Percentiles rank a stretch among this genome's conserved stretches.
Evolutionary conservation across 306 rosid genomes (phyloP).

Genomic region (Inga laurina): DNA sequence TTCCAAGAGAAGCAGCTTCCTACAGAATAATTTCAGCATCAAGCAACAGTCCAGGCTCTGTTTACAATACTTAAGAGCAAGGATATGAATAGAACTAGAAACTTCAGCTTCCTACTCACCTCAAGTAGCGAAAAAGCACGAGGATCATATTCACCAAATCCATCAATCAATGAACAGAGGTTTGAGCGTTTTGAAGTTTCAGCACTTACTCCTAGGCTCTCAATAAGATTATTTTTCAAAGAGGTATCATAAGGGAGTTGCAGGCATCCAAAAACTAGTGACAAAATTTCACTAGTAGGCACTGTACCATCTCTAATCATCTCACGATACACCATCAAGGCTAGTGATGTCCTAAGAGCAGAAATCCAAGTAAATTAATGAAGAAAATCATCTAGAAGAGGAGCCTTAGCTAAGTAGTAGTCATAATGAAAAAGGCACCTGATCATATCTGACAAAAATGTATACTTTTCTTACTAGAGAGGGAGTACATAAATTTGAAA

Average conservation of each 20-base stretch:
- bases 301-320: slow-evolving; percentile 64
- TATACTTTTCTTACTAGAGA: background rate
- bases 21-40: slow-evolving; percentile 39
- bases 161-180: slow-evolving; percentile 79
- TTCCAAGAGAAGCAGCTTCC: slow-evolving; percentile 96
- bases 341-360: slow-evolving; percentile 74
- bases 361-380: slow-evolving; percentile 24
- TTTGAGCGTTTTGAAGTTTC: slow-evolving; percentile 56
- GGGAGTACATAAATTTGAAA: background rate
- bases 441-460: background rate
- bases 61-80: slow-evolving; percentile 15
- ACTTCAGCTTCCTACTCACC: slow-evolving; percentile 60
- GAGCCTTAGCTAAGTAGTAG: slow-evolving; percentile 22
- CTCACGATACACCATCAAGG: slow-evolving; percentile 83
- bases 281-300: slow-evolving; percentile 71
- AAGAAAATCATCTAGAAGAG: slow-evolving; percentile 36
- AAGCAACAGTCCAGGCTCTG: slow-evolving; percentile 31
- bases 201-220: slow-evolving; percentile 63
- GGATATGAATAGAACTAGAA: slow-evolving; percentile 9
- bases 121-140: slow-evolving; percentile 86
- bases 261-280: slow-evolving; percentile 92
- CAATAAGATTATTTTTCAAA: slow-evolving; percentile 66
- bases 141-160: slow-evolving; percentile 94
- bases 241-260: slow-evolving; percentile 65
- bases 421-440: slow-evolving; percentile 18